phyloP scores from a whole-genome alignment of 768 basidiomycete genomes.

The Xerocomellus dryophilus region DNA sequence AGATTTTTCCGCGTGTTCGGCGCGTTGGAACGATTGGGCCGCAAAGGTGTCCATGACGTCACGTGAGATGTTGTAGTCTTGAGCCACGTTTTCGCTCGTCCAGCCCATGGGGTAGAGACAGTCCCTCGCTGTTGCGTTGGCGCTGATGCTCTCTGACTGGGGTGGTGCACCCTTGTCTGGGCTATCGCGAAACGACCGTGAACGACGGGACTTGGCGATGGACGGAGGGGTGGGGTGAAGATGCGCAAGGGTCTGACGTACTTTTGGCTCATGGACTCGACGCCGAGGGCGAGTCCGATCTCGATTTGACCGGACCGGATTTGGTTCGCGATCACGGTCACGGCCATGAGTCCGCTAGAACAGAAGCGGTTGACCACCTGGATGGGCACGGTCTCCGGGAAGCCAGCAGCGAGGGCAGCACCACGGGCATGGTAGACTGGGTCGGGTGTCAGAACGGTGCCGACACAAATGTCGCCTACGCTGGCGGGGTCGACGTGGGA shows the following conservation, averaged over 20 bases:
- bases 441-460: constrained; percentile 65
- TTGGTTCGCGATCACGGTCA: constrained; percentile 72
- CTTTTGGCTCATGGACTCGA: constrained; percentile 84
- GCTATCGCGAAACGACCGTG: constrained; percentile 33
- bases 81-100: constrained; percentile 85
- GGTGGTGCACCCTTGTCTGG: constrained; percentile 60
- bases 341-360: constrained; percentile 83
- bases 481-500: constrained; percentile 60
- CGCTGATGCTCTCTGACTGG: constrained; percentile 60
- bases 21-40: constrained; percentile 72
- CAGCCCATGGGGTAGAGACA: constrained; percentile 79
- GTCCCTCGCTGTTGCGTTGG: constrained; percentile 54
- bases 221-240: too few species aligned
- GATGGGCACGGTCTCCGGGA: constrained; percentile 72
- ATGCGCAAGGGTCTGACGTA: constrained; percentile 30
- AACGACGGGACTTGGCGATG: background rate
- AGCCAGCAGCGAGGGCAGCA: constrained; percentile 76
- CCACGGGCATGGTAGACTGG: constrained; percentile 69
- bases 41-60: constrained; percentile 76
- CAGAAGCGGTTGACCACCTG: constrained; percentile 80
- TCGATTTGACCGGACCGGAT: constrained; percentile 77
- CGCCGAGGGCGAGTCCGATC: constrained; percentile 76
- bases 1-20: constrained; percentile 66
- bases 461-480: constrained; percentile 77
- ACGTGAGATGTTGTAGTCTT: constrained; percentile 66